phyloP scores from a whole-genome alignment of 148 eudicot genomes.

The Rhododendron griersonianum region DNA sequence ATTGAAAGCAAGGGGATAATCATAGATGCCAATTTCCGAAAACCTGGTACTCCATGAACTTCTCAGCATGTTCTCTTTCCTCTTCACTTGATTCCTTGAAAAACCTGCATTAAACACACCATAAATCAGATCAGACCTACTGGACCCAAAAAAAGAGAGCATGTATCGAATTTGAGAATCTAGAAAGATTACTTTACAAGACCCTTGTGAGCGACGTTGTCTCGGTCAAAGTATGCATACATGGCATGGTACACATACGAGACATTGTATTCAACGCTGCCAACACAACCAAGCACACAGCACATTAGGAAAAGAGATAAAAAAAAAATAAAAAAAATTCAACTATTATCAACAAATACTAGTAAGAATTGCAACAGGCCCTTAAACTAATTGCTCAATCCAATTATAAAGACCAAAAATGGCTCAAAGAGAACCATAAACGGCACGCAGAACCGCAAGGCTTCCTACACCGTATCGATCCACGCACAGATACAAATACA shows the following conservation, averaged over 20 bases:
- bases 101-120: conserved; percentile 39
- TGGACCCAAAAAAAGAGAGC: neutral
- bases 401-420: neutral
- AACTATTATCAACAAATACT: neutral
- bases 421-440: too few relatives aligned
- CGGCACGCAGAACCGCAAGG: neutral
- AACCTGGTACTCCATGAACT: conserved; percentile 97
- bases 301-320: neutral
- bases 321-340: neutral
- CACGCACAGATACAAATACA: too few relatives aligned
- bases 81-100: conserved; percentile 91
- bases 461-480: neutral
- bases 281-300: conserved; percentile 8
- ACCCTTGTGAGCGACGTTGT: conserved; percentile 90
- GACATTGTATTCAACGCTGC: conserved; percentile 94
- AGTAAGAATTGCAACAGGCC: neutral
- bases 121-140: neutral
- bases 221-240: conserved; percentile 94
- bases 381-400: neutral
- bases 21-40: neutral
- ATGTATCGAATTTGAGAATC: neutral
- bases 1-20: neutral
- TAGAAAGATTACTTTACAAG: conserved; percentile 64
- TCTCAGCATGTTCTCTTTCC: conserved; percentile 93
- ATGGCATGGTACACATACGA: conserved; percentile 90